Percentiles rank a stretch among this genome's conserved stretches.
Conservation (phyloP, 2,329 filamentous ascomycete species). For the Westerdykella aurantiaca region DNA sequence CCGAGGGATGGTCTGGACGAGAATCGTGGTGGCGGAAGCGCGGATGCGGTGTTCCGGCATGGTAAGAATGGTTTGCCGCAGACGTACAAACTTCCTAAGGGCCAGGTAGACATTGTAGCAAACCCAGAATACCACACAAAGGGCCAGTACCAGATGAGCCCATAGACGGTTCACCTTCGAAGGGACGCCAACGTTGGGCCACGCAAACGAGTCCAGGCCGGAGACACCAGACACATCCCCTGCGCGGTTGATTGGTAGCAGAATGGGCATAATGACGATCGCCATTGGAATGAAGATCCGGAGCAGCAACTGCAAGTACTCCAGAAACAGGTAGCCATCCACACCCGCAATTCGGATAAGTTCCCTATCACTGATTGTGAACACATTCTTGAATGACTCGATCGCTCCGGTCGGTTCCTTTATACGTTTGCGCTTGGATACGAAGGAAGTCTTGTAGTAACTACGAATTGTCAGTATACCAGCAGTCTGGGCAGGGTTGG, state of each 20-base stretch:
- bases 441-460: slow-evolving; percentile 37
- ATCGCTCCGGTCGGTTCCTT: slow-evolving; percentile 30
- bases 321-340: slow-evolving; percentile 95
- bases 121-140: slow-evolving; percentile 74
- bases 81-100: slow-evolving; percentile 78
- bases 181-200: slow-evolving; percentile 69
- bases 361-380: slow-evolving; percentile 67
- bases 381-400: slow-evolving; percentile 45
- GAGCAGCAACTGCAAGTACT: slow-evolving; percentile 78
- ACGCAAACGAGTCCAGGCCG: slow-evolving; percentile 70
- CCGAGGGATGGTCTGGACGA: slow-evolving; percentile 82
- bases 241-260: slow-evolving; percentile 77
- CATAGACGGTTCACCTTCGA: slow-evolving; percentile 65
- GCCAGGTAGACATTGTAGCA: slow-evolving; percentile 85
- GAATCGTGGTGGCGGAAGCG: slow-evolving; percentile 89
- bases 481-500: background rate
- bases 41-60: slow-evolving; percentile 89
- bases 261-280: slow-evolving; percentile 70
- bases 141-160: slow-evolving; percentile 76
- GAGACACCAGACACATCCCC: slow-evolving; percentile 54
- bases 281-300: slow-evolving; percentile 88
- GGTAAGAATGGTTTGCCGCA: slow-evolving; percentile 90
- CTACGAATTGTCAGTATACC: slow-evolving; percentile 20
- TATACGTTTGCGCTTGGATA: slow-evolving; percentile 32
- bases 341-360: slow-evolving; percentile 93